Base-by-base conservation (phyloP, 371 early-diverging fungal genomes). In the Batkoa obscura region DNA sequence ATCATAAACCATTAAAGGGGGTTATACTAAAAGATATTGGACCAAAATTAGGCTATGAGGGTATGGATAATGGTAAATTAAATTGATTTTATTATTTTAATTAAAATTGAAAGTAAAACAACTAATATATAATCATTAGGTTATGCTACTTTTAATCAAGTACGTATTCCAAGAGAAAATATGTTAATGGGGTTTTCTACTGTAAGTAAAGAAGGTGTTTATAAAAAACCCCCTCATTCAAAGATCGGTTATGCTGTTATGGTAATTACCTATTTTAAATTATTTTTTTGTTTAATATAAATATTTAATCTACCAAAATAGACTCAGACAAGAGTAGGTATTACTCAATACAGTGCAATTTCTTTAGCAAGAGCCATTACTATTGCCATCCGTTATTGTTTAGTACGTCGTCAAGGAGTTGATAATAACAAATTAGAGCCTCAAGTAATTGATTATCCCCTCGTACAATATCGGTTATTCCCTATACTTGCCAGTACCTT, bases 1-100 rank as follows among this genome's bases (percentile, higher is more conserved):
- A 82, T 55, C 91, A 90, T 64, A 71, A 67, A 17, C 78, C 78
- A 41, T 58, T 88, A 57, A 71, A 80, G 1, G 92, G 92, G n/a
- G 75, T 94, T 50, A 79, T 81, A 8, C 84, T 92, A 23, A 88
- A 83, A 55, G 93, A 94, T 58, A 79, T 88, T 59, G 94, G 94
- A 1, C 83, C 89, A 35, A 92, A 92, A 68, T 77, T 86, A 32
- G 93, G 93, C 5, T 77, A 76, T 63, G 79, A 81, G 43, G 64
- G 77, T 1, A 75, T 86, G 63, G 92, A 91, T 67, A 90, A 88
- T 62, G 92, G 92, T 5, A 88, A 79, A 71, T 72, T 67, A 39
- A 23, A 23, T 23, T 23, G 23, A 23, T 23, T 23, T 23, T 23
- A 23, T 23, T 0, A 23, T 23, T 23, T 23, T 0, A 23, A 39